Evolutionary conservation across 2,329 filamentous ascomycete species (phyloP).

Genomic region (Parastagonospora nodorum): DNA sequence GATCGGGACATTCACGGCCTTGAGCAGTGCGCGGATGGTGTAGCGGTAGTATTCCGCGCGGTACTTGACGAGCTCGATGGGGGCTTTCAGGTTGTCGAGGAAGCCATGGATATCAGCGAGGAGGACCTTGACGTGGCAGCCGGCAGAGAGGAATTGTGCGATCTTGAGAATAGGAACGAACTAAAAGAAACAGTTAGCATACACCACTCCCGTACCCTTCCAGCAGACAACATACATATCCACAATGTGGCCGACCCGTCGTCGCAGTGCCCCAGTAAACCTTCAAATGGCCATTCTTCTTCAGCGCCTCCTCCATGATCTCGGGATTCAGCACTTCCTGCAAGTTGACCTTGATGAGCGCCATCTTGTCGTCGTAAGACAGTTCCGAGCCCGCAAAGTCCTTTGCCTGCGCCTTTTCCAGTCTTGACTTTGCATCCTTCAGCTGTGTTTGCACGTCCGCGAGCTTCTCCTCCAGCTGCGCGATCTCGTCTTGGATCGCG

Average conservation of each 20-base stretch:
- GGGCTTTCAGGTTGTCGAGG: conserved; percentile 83
- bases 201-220: background rate
- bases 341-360: conserved; percentile 79
- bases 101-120: conserved; percentile 71
- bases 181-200: conserved; percentile 21
- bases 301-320: conserved; percentile 75
- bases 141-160: conserved; percentile 82
- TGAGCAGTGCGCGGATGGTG: conserved; percentile 74
- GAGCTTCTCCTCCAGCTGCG: conserved; percentile 40
- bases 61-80: conserved; percentile 82
- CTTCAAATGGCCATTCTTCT: conserved; percentile 68
- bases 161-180: conserved; percentile 89
- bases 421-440: conserved; percentile 35
- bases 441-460: conserved; percentile 35
- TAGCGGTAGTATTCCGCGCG: conserved; percentile 83
- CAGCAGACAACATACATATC: conserved; percentile 60
- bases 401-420: conserved; percentile 28
- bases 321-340: conserved; percentile 83
- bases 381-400: conserved; percentile 36
- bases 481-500: conserved; percentile 38
- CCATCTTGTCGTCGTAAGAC: conserved; percentile 66
- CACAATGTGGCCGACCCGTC: conserved; percentile 85
- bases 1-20: conserved; percentile 77
- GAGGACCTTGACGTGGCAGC: conserved; percentile 80
- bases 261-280: conserved; percentile 91